These are phyloP conservation scores for Cubamyces lactineus DNA, from an alignment of 768 basidiomycete genomes.

Conservation along the genomic window DNA sequence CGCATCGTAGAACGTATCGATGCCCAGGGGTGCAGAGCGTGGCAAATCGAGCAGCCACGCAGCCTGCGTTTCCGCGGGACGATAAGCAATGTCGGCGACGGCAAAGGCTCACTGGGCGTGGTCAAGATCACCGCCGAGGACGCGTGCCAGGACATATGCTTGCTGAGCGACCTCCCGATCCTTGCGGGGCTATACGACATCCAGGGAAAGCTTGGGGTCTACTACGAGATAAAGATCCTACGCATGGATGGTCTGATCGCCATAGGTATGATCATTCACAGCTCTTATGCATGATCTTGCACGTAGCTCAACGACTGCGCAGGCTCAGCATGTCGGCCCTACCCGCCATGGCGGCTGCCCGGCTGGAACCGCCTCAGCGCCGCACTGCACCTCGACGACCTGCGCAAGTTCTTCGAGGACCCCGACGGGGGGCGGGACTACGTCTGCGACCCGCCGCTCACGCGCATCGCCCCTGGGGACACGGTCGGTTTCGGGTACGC, in stretches of 20 bases:
- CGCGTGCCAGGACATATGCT: conserved; percentile 52
- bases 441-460: conserved; percentile 31
- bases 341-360: conserved; percentile 66
- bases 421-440: conserved; percentile 66
- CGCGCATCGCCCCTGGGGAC: conserved; percentile 47
- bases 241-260: conserved; percentile 64
- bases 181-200: conserved; percentile 62
- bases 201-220: conserved; percentile 57
- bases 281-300: neutral
- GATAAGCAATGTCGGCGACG: conserved; percentile 38
- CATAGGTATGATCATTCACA: conserved; percentile 46
- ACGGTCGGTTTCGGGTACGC: conserved; percentile 68
- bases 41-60: conserved; percentile 52
- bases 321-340: conserved; percentile 70
- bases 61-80: conserved; percentile 47
- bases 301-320: neutral
- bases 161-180: conserved; percentile 64
- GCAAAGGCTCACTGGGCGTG: conserved; percentile 38
- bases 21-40: conserved; percentile 50
- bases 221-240: conserved; percentile 63
- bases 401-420: conserved; percentile 75
- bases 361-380: conserved; percentile 73
- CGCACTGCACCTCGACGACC: conserved; percentile 69
- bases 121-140: conserved; percentile 46
- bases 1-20: conserved; percentile 55